These are phyloP conservation scores for Phytophthora vignae DNA, from an alignment of 352 stramenopile genomes.

Conservation along the genomic window DNA sequence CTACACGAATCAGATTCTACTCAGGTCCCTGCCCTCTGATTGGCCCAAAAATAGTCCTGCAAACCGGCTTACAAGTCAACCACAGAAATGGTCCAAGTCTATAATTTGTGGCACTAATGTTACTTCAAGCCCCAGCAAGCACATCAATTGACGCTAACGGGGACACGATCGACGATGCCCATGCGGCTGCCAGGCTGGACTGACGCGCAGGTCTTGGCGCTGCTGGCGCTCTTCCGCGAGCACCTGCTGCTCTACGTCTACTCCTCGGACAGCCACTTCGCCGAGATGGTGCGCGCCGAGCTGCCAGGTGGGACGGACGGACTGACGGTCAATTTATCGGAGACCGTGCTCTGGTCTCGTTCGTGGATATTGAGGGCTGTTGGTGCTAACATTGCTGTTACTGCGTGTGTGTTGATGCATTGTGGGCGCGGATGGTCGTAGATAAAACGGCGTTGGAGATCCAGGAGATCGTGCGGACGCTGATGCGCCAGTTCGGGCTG, in stretches of 20 bases:
- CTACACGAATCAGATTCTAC: too few species aligned
- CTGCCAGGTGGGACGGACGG: constrained; percentile 44
- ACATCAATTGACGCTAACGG: not conserved
- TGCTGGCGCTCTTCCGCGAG: constrained; percentile 62
- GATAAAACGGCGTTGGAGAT: constrained; percentile 52
- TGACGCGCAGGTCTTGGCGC: constrained; percentile 55
- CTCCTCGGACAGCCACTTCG: constrained; percentile 52
- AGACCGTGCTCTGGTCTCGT: not conserved
- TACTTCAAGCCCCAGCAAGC: too few species aligned
- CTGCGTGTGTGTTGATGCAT: not conserved
- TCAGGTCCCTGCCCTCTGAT: too few species aligned
- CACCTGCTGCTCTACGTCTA: constrained; percentile 75
- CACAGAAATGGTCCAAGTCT: too few species aligned
- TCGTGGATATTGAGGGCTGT: not conserved
- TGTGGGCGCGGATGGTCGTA: constrained; percentile 13
- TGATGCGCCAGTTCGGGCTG: constrained; percentile 72
- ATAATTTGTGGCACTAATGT: too few species aligned
- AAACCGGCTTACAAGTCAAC: too few species aligned
- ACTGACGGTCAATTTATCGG: constrained; percentile 4
- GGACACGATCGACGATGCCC: constrained; percentile 39
- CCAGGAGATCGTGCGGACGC: constrained; percentile 46
- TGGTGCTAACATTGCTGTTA: constrained; percentile 9
- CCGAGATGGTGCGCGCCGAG: constrained; percentile 41
- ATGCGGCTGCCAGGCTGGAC: constrained; percentile 53
- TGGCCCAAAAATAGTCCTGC: too few species aligned